A percentile compares a stretch with the other conserved stretches of the same genome.
Conservation (phyloP, 352 stramenopile genomes). For the Phytophthora nicotianae region DNA sequence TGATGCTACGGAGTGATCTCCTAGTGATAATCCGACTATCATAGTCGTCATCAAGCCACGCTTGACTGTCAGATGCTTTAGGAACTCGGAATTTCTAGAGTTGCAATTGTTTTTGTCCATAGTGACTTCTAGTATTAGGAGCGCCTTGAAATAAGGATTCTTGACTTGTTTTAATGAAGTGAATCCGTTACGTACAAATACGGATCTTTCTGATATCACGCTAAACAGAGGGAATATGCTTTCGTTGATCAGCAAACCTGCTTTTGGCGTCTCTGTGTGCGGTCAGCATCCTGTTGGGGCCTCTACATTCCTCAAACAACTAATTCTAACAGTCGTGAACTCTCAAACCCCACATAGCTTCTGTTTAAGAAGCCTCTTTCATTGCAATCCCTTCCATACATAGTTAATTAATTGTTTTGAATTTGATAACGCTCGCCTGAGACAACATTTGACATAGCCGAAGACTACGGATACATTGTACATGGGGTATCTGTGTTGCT, state of each 20-base stretch:
- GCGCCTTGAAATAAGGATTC: background rate
- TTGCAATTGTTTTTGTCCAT: background rate
- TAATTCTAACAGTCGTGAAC: background rate
- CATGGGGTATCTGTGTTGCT: too few relatives aligned
- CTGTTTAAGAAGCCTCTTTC: background rate
- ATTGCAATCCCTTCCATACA: conserved; percentile 1
- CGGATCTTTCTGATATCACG: background rate
- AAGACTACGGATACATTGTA: conserved; percentile 22
- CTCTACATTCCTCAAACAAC: conserved; percentile 2
- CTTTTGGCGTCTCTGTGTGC: background rate
- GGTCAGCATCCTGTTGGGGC: background rate
- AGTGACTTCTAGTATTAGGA: background rate
- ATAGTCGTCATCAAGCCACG: too few relatives aligned
- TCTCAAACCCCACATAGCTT: background rate
- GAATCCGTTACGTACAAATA: conserved; percentile 17
- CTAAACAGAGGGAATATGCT: conserved; percentile 5
- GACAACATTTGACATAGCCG: conserved; percentile 19
- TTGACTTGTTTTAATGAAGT: conserved; percentile 3
- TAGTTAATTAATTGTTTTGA: background rate
- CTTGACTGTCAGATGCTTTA: too few relatives aligned
- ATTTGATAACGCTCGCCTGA: conserved; percentile 4
- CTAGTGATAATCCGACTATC: too few relatives aligned
- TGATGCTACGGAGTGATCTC: too few relatives aligned
- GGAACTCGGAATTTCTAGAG: background rate
- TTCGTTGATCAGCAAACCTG: conserved; percentile 15